Evolutionary conservation across 805 yeast genomes (phyloP).

Genomic region (Saccharomycopsis oosterbeekiorum): DNA sequence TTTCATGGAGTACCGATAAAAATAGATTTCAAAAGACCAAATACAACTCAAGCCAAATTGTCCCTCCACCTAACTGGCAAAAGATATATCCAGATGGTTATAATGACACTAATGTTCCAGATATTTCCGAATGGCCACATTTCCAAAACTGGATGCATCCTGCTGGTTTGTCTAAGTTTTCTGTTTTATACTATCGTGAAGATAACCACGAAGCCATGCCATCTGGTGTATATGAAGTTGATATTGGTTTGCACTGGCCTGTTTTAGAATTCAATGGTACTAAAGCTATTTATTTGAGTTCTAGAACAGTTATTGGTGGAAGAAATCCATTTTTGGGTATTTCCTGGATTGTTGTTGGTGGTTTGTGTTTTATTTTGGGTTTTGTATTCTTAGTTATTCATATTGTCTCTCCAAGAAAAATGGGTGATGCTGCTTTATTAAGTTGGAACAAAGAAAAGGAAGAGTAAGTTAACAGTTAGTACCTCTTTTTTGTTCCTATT

Average conservation of each 20-base stretch:
- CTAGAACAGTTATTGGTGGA: constrained; percentile 68
- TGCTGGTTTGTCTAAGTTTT: constrained; percentile 84
- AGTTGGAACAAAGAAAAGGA: constrained; percentile 55
- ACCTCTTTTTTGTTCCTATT: neutral
- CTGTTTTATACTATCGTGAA: constrained; percentile 73
- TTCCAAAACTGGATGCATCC: constrained; percentile 98
- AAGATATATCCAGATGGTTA: constrained; percentile 77
- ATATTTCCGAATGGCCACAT: constrained; percentile 66
- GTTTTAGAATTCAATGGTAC: constrained; percentile 58
- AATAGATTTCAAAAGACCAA: constrained; percentile 61
- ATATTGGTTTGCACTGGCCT: constrained; percentile 72
- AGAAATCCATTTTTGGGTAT: constrained; percentile 65
- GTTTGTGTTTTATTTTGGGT: constrained; percentile 52
- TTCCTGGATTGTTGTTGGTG: constrained; percentile 69
- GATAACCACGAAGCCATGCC: constrained; percentile 42
- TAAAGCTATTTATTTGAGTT: constrained; percentile 57
- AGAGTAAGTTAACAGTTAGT: constrained; percentile 2
- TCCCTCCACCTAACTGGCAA: constrained; percentile 93
- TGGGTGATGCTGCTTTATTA: constrained; percentile 60
- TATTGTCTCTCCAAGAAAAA: constrained; percentile 54
- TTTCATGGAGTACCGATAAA: constrained; percentile 80
- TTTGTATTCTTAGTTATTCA: constrained; percentile 43
- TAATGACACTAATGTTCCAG: constrained; percentile 71
- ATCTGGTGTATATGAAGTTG: constrained; percentile 58
- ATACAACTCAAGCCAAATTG: constrained; percentile 60